Conservation (phyloP, 345 rosid species). For the Eucalyptus pauciflora region DNA sequence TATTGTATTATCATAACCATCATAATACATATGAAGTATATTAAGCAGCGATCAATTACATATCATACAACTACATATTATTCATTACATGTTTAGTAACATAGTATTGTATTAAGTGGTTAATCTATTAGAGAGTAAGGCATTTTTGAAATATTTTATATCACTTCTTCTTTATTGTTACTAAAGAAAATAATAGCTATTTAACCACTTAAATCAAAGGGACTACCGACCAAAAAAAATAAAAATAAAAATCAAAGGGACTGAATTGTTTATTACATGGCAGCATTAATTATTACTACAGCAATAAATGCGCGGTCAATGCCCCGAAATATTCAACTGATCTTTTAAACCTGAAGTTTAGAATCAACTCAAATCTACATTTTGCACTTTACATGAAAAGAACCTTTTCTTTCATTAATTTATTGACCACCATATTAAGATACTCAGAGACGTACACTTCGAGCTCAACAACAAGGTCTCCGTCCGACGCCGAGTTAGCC, state of each 20-base stretch:
- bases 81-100: background rate
- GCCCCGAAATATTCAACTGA: background rate
- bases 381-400: background rate
- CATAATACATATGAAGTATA: background rate
- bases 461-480: background rate
- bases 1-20: background rate
- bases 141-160: background rate
- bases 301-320: background rate
- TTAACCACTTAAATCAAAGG: background rate
- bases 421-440: background rate
- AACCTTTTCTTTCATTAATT: background rate
- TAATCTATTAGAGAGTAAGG: background rate
- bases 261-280: background rate
- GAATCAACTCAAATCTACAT: background rate
- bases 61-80: no score
- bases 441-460: background rate
- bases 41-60: background rate
- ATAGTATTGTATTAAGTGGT: background rate
- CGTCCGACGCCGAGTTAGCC: background rate
- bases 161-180: background rate
- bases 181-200: background rate
- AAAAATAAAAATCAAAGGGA: background rate
- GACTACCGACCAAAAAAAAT: background rate
- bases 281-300: no score
- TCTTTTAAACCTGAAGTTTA: background rate